A percentile compares a stretch with the other conserved stretches of the same genome.
Evolutionary conservation across 2,329 filamentous ascomycete genomes (phyloP).

Genomic region (Chrysoporthe deuterocubensis): DNA sequence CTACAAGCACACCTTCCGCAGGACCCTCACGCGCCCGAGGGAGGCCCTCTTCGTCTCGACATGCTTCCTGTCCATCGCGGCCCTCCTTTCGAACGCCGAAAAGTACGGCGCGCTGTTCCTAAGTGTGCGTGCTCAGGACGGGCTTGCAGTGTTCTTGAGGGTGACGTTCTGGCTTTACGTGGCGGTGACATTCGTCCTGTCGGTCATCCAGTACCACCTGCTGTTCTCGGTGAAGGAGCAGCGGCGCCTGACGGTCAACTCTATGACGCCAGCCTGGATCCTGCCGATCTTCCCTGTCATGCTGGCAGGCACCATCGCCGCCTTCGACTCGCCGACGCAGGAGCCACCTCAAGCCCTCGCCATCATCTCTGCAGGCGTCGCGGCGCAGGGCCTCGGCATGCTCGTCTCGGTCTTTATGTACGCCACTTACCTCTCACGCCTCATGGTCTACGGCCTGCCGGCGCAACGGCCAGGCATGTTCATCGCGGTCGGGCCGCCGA

Average conservation of each 20-base stretch:
- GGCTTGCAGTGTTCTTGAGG: slow-evolving; percentile 56
- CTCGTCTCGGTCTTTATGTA: slow-evolving; percentile 63
- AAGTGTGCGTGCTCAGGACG: slow-evolving; percentile 45
- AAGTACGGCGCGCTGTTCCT: slow-evolving; percentile 51
- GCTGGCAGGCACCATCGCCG: slow-evolving; percentile 64
- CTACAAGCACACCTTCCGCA: slow-evolving; percentile 47
- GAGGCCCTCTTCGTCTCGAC: slow-evolving; percentile 65
- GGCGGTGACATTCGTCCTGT: slow-evolving; percentile 54
- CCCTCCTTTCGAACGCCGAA: slow-evolving; percentile 59
- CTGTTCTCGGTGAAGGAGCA: slow-evolving; percentile 54
- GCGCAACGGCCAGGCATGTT: slow-evolving; percentile 65
- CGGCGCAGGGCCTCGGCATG: slow-evolving; percentile 65
- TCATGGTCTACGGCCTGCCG: slow-evolving; percentile 61
- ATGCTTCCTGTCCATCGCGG: slow-evolving; percentile 63
- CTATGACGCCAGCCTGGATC: slow-evolving; percentile 66
- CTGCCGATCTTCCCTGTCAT: slow-evolving; percentile 67
- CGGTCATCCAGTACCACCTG: slow-evolving; percentile 61
- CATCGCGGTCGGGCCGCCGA: slow-evolving; percentile 65
- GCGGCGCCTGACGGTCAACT: slow-evolving; percentile 49
- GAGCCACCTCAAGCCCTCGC: slow-evolving; percentile 51
- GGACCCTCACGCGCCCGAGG: slow-evolving; percentile 52
- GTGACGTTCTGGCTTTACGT: slow-evolving; percentile 67
- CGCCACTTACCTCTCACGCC: slow-evolving; percentile 60
- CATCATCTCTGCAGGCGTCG: slow-evolving; percentile 60
- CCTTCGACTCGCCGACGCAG: slow-evolving; percentile 54